phyloP scores from a whole-genome alignment of 176 grass and related monocot genomes.

The Areca catechu region DNA sequence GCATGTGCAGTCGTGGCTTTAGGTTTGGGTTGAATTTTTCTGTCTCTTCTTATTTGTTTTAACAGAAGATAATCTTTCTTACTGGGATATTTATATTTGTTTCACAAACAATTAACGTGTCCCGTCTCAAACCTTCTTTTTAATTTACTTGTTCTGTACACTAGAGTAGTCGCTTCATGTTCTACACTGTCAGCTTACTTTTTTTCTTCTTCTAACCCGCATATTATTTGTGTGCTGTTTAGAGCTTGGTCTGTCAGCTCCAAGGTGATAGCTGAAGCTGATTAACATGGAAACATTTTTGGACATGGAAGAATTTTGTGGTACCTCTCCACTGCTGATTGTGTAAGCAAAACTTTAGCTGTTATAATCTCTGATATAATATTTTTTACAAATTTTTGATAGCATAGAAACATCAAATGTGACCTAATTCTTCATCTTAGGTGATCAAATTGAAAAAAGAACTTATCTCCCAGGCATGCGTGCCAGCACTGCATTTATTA shows the following conservation, averaged over 20 bases:
- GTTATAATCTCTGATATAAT: no score
- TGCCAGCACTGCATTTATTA: no score
- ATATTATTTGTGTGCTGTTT: slow-evolving; percentile 70
- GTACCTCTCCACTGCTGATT: background rate
- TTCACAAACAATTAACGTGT: no score
- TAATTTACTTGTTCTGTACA: background rate
- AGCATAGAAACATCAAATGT: no score
- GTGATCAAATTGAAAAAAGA: no score
- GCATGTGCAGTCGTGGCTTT: background rate
- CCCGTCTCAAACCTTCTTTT: no score
- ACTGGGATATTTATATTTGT: no score
- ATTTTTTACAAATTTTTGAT: no score
- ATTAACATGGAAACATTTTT: slow-evolving; percentile 40
- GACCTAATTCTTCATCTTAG: no score
- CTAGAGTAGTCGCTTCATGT: background rate
- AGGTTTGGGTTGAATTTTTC: no score
- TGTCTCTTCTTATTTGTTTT: slow-evolving; percentile 18
- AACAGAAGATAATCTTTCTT: slow-evolving; percentile 21
- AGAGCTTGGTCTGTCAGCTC: slow-evolving; percentile 82
- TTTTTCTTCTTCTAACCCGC: slow-evolving; percentile 51
- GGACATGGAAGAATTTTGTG: slow-evolving; percentile 35
- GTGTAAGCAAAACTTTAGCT: background rate
- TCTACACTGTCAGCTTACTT: background rate
- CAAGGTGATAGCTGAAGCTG: slow-evolving; percentile 67
- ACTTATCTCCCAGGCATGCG: no score